Conservation (phyloP, 495 filamentous ascomycete species). For the Aspergillus conjunctus region DNA sequence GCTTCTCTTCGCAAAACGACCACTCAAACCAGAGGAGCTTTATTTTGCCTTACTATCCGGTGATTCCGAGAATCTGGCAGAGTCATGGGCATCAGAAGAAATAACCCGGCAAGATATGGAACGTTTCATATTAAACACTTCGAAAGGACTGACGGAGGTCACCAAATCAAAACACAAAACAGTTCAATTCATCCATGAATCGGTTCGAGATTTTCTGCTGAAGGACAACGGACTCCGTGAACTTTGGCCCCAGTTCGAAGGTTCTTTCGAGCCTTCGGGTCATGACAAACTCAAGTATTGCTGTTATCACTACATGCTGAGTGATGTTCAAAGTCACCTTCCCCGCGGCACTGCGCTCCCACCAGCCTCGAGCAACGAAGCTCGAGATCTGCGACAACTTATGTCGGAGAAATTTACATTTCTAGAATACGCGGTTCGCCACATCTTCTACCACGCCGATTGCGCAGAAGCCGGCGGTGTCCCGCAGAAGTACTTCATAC, state of each 20-base stretch:
- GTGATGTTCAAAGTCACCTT: too few species aligned
- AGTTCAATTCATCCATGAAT: constrained; percentile 54
- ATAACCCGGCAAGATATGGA: constrained; percentile 16
- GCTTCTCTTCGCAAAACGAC: constrained; percentile 38
- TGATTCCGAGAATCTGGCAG: background rate
- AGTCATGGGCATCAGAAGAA: too few species aligned
- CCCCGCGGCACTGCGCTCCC: background rate
- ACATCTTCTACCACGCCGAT: constrained; percentile 49
- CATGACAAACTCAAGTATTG: constrained; percentile 41
- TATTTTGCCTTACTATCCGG: constrained; percentile 35
- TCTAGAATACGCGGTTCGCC: constrained; percentile 45
- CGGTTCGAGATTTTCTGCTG: constrained; percentile 45
- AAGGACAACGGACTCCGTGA: constrained; percentile 37
- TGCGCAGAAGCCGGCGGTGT: constrained; percentile 32
- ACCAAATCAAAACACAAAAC: constrained; percentile 23
- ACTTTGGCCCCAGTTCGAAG: constrained; percentile 30
- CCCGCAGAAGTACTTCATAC: constrained; percentile 41
- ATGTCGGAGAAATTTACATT: constrained; percentile 29
- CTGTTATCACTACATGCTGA: constrained; percentile 28
- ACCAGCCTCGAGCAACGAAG: too few species aligned
- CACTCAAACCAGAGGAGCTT: constrained; percentile 31
- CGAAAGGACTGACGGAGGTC: constrained; percentile 46
- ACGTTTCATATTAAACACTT: constrained; percentile 36
- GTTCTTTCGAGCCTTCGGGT: constrained; percentile 28
- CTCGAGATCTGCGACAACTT: too few species aligned